Evolutionary conservation across 805 yeast species (phyloP).

Genomic region (Hanseniaspora mollemarum): DNA sequence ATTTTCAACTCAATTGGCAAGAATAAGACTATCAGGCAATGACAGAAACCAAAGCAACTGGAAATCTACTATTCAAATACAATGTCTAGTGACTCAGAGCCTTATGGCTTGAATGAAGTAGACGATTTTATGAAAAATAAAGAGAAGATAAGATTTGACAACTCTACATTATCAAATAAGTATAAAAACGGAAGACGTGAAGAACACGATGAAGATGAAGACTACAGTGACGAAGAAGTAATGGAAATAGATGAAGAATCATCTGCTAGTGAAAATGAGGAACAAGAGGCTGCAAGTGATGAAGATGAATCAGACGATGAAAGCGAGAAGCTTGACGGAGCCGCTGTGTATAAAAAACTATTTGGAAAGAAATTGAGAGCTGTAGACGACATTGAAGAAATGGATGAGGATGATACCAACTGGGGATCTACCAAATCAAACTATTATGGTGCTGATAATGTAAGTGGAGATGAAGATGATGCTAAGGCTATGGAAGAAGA

Average conservation of each 20-base stretch:
- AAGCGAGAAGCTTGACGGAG: conserved; percentile 24
- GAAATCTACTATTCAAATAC: too few species aligned
- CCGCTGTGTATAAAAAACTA: conserved; percentile 32
- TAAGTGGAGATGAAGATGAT: conserved; percentile 49
- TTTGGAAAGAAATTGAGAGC: conserved; percentile 28
- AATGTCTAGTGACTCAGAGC: conserved; percentile 20
- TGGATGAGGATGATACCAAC: conserved; percentile 24
- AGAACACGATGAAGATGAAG: conserved; percentile 35
- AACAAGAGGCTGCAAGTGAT: conserved; percentile 24
- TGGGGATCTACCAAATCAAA: conserved; percentile 38
- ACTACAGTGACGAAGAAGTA: conserved; percentile 40
- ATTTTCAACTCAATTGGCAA: too few species aligned
- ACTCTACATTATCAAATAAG: conserved; percentile 40
- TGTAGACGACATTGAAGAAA: conserved; percentile 25
- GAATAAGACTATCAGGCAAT: too few species aligned
- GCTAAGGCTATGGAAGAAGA: conserved; percentile 74
- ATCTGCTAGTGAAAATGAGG: conserved; percentile 25
- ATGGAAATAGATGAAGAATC: conserved; percentile 29
- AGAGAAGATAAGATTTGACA: conserved; percentile 46
- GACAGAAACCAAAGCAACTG: too few species aligned
- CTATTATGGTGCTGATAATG: conserved; percentile 45
- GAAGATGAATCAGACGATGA: conserved; percentile 26
- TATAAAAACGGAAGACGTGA: conserved; percentile 35
- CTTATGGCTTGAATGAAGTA: conserved; percentile 50
- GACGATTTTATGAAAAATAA: conserved; percentile 53